Conservation (phyloP, 805 yeast species). For the Cyberlindnera misumaiensis region DNA sequence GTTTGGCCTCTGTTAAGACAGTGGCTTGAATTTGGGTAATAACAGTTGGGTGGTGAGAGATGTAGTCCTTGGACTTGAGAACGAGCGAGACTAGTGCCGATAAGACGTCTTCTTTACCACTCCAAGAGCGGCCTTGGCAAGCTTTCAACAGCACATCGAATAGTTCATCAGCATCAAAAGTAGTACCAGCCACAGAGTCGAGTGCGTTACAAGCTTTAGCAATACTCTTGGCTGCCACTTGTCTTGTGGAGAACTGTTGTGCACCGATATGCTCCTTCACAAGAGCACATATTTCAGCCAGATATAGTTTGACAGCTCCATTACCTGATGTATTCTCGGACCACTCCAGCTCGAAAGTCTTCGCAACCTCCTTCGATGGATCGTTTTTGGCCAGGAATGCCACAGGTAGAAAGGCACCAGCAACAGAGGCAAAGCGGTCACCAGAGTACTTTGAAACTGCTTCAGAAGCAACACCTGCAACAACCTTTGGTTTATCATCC, state of each 20-base stretch:
- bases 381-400: conserved; percentile 76
- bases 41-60: conserved; percentile 27
- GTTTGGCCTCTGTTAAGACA: conserved; percentile 52
- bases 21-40: conserved; percentile 34
- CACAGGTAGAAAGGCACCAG: conserved; percentile 66
- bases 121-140: conserved; percentile 76
- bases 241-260: conserved; percentile 56
- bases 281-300: conserved; percentile 57
- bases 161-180: conserved; percentile 27
- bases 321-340: conserved; percentile 69
- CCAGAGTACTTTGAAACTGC: conserved; percentile 63
- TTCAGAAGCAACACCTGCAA: conserved; percentile 57
- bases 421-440: conserved; percentile 55
- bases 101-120: conserved; percentile 74
- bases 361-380: conserved; percentile 36
- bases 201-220: conserved; percentile 49
- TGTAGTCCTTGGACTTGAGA: conserved; percentile 34
- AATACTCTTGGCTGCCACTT: conserved; percentile 62
- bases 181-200: conserved; percentile 23
- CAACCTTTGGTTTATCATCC: conserved; percentile 38
- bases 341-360: conserved; percentile 63
- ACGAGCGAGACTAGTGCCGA: conserved; percentile 61
- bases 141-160: conserved; percentile 53
- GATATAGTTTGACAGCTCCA: conserved; percentile 61
- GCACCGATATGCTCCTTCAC: conserved; percentile 46